These are phyloP conservation scores for Cylindrotheca closterium DNA, from an alignment of 108 stramenopile genomes.

Conservation along the genomic window DNA sequence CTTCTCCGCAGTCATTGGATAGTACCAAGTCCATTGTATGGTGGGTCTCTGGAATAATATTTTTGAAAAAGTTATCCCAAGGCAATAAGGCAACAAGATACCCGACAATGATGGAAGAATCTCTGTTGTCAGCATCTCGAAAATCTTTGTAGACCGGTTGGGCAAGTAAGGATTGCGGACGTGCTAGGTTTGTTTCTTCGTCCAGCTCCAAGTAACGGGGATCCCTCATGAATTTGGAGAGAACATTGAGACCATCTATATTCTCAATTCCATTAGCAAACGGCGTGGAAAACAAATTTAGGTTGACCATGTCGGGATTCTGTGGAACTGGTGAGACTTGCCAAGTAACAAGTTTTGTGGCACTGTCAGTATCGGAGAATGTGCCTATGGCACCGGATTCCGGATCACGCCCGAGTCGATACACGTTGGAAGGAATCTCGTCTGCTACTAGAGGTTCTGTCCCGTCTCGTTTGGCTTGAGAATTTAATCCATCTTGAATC, in stretches of 20 bases:
- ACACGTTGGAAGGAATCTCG: neutral
- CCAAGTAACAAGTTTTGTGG: neutral
- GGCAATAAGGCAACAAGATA: neutral
- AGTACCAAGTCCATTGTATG: neutral
- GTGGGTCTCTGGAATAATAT: neutral
- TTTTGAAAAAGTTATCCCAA: slow-evolving; percentile 2
- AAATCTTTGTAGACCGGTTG: neutral
- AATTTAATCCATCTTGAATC: neutral
- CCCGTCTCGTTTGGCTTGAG: no score
- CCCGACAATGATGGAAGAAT: neutral
- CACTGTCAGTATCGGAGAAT: neutral
- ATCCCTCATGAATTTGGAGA: slow-evolving; percentile 2
- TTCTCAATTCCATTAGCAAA: neutral
- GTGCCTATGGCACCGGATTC: neutral
- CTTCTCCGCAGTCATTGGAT: slow-evolving; percentile 1
- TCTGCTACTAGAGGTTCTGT: slow-evolving; percentile 2
- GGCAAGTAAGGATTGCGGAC: neutral
- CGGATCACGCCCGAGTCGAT: neutral
- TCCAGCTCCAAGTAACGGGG: neutral
- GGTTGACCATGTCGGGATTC: neutral
- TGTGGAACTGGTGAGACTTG: neutral
- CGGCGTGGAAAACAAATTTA: neutral
- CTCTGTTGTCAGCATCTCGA: neutral
- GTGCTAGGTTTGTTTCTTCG: neutral
- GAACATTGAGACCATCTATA: neutral